Evolutionary conservation across 2,329 filamentous ascomycete species (phyloP), one percentile per base, ranked within the genome.

Genomic region (Verticillium tricorpus): DNA sequence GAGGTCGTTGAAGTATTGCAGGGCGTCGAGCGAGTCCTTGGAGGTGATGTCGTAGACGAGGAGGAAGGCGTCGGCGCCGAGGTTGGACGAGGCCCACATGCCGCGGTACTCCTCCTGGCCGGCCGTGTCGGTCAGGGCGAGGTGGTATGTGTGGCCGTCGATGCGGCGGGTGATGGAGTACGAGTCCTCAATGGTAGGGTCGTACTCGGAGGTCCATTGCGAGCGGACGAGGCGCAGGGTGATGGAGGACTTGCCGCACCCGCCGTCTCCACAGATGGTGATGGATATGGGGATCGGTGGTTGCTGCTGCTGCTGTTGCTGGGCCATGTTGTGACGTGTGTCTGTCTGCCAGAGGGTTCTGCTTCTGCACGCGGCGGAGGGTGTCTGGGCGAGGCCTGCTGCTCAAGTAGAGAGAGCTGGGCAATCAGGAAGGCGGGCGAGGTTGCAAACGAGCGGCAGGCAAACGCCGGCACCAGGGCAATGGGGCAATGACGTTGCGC

Each of bases 21-120:
- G 82, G 14, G 87, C 87, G 58, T 89, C 83, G 66, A 95, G 84
- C 52, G 87, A 90, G 70, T 85, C 81, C 62, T 77, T 73, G 54
- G 85, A 85, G 1, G 91, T 95, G 76, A 95, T 94, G 78, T 95
- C 91, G 83, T 95, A 95, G 68, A 95, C 91, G 69, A 95, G 84
- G 25, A 95, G 82, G 78, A 94, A 95, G 65, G 91, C 91, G 73
- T 95, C 91, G 64, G 89, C 89, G 72, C 86, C 84, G 17, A 94
- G 85, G 73, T 93, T 94, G 28, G 88, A 88, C 37, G 87, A 83
- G 1, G 90, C 90, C 91, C 91, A 95, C 81, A 95, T 91, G 68
- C 90, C 89, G 67, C 91, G 89, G 78, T 95, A 95, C 77, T 95
- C 91, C 77, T 95, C 91, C 74, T 95, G 91, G n/a, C 91, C 91